Evolutionary conservation across 345 rosid species (phyloP).

Genomic region (Brassica nigra): DNA sequence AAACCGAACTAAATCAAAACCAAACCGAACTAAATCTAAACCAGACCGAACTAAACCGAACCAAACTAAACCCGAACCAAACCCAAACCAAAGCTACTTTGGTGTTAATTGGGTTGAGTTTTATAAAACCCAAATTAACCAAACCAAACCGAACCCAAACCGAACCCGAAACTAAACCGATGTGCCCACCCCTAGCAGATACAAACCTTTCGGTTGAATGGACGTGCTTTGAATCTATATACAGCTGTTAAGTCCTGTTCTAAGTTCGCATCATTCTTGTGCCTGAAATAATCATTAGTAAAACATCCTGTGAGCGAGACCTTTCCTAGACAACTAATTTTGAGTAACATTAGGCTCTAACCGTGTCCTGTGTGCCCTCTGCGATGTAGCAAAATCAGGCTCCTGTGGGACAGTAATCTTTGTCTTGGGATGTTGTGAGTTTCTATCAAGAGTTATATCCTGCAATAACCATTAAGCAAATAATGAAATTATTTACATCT

Average conservation of each 20-base stretch:
- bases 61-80: too few species aligned
- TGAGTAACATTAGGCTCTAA: conserved; percentile 34
- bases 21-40: too few species aligned
- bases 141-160: too few species aligned
- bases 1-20: too few species aligned
- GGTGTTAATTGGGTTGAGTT: too few species aligned
- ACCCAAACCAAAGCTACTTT: too few species aligned
- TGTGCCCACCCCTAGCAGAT: too few species aligned
- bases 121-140: too few species aligned
- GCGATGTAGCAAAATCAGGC: conserved; percentile 84
- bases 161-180: too few species aligned
- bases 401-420: conserved; percentile 83
- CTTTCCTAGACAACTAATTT: background rate
- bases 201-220: conserved; percentile 89
- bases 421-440: conserved; percentile 43
- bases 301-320: background rate
- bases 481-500: background rate
- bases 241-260: conserved; percentile 45
- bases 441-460: conserved; percentile 56
- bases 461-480: conserved; percentile 40
- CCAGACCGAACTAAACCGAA: too few species aligned
- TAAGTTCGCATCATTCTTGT: conserved; percentile 47
- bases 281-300: conserved; percentile 54
- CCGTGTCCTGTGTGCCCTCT: conserved; percentile 80
- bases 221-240: conserved; percentile 91